These are phyloP conservation scores for Crithidia sp. DNA, from an alignment of 208 protist species.

Conservation along the genomic window DNA sequence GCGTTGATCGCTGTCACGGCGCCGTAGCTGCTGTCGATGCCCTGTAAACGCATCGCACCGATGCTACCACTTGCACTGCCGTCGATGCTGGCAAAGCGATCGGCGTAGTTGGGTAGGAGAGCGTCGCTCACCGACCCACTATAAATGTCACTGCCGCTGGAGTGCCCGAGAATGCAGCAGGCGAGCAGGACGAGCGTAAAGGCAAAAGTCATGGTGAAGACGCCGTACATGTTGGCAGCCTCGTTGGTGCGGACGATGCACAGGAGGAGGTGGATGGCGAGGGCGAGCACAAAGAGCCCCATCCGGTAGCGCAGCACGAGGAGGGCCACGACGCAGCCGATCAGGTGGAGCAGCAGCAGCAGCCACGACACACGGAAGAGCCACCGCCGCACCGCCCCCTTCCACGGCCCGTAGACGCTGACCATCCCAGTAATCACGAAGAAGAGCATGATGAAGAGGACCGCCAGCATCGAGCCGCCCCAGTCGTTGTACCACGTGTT, in stretches of 20 bases:
- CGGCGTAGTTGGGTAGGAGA: constrained; percentile 34
- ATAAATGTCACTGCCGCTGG: constrained; percentile 30
- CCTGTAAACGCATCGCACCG: neutral
- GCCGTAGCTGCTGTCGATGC: neutral
- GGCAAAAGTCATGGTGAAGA: constrained; percentile 36
- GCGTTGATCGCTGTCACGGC: neutral
- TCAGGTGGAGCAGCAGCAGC: constrained; percentile 45
- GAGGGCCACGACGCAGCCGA: constrained; percentile 49
- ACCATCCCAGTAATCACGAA: constrained; percentile 44
- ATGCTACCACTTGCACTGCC: neutral
- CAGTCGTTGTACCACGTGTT: constrained; percentile 49
- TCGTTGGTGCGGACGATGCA: constrained; percentile 52
- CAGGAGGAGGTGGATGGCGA: constrained; percentile 60
- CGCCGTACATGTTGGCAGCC: constrained; percentile 49
- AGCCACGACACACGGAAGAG: constrained; percentile 58
- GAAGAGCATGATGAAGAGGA: constrained; percentile 51
- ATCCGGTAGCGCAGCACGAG: constrained; percentile 56
- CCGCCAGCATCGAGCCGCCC: constrained; percentile 46
- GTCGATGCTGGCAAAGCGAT: constrained; percentile 8
- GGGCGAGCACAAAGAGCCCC: constrained; percentile 59
- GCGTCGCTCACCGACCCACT: constrained; percentile 35
- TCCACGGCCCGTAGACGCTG: constrained; percentile 49
- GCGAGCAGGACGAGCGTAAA: constrained; percentile 52
- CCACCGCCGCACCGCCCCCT: constrained; percentile 37
- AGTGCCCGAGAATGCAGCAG: constrained; percentile 55